Evolutionary conservation across 106 monocot genomes (phyloP), one percentile per base, ranked within the genome.

Genomic region (Allium cepa): DNA sequence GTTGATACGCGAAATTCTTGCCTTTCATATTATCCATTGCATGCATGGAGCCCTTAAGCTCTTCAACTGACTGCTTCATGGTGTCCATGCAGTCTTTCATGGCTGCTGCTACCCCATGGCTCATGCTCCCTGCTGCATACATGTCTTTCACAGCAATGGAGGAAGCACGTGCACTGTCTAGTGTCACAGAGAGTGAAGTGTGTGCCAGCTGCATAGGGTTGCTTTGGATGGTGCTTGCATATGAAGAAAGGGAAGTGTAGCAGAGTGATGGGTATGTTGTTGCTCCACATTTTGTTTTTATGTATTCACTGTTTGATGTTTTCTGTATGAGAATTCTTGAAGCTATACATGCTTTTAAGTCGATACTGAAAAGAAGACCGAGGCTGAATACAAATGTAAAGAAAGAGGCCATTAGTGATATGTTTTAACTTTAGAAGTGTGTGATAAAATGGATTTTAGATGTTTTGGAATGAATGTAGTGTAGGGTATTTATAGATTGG

Each of bases 241-340:
- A 69, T 68, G 72, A 45, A 46, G 76, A 72, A 62, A 81, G 76
- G 45, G 81, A 72, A 63, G 14, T 46, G 68, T 69, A 68, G 72
- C 81, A 81, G 53, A 81, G 76, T 1, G 18, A 0, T 3, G 81
- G 81, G 68, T 62, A 81, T 10, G 26, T 72, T 26, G 80, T 68
- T 6, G 8, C 45, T 59, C n/a, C 17, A 53, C 80, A 81, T 11
- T 64, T 49, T 16, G 55, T 66, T 49, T 57, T 64, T 53, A 81
- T 58, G 22, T 11, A 28, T 26, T 62, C 13, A 55, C 13, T 55
- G 53, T 15, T 55, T 55, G 53, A 11, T 55, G 22, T 11, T 62
- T 62, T 1, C 6, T 62, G 22, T 3, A 10, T 5, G 26, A 36
- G 61, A 9, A 27, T 22, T 62, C 61, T 26, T 8, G 28, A 7